A percentile compares a stretch with the other conserved stretches of the same genome.
phyloP scores from a whole-genome alignment of 179 eudicot species.

The Corrigiola litoralis region DNA sequence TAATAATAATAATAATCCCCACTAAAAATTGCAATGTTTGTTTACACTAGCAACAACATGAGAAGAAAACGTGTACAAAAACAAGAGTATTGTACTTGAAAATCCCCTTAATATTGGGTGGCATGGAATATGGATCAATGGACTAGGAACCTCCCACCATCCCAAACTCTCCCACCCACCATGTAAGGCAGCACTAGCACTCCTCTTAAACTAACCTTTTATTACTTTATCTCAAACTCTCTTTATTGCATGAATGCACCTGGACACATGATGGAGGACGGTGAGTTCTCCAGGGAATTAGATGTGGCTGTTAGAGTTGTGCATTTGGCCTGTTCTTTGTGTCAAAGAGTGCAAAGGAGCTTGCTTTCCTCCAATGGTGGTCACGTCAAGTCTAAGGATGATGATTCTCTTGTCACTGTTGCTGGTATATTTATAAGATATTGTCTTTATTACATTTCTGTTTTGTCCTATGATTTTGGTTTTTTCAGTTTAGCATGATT shows the following conservation, averaged over 20 bases:
- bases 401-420: slow-evolving; percentile 87
- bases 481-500: background rate
- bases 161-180: slow-evolving; percentile 10
- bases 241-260: slow-evolving; percentile 20
- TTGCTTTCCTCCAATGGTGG: slow-evolving; percentile 35
- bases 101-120: background rate
- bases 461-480: background rate
- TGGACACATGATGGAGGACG: slow-evolving; percentile 22
- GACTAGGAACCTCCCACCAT: slow-evolving; percentile 5
- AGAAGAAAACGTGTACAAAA: no score
- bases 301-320: slow-evolving; percentile 83
- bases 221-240: background rate
- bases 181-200: background rate
- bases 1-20: no score
- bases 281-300: slow-evolving; percentile 45
- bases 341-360: slow-evolving; percentile 57
- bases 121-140: background rate
- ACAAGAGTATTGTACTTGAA: no score
- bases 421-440: slow-evolving; percentile 62
- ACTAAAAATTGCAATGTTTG: no score
- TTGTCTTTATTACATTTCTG: background rate
- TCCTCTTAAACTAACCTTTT: background rate
- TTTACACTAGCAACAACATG: no score
- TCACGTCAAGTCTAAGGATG: slow-evolving; percentile 66
- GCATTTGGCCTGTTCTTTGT: slow-evolving; percentile 76